Base-by-base conservation (phyloP, 1,139 yeast genomes). In the Hyphopichia fennica region DNA sequence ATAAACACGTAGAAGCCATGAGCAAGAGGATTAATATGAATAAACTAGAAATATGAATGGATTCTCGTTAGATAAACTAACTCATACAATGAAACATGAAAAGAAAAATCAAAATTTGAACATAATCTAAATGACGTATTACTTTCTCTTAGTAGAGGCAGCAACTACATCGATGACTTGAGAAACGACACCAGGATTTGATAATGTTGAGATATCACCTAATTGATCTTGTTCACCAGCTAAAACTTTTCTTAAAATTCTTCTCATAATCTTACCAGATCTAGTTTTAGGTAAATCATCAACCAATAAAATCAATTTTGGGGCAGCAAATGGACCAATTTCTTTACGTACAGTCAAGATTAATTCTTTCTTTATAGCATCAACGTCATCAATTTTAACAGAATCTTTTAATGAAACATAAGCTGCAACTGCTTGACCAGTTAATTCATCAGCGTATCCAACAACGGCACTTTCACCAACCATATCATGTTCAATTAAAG, bases 281-380 rank as follows among this genome's bases (percentile, higher is more conserved):
- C 93, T 79, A 8, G 93, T 85, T 75, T 85, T 85, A 59, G 93
- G 93, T 58, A 85, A 77, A 57, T 85, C 93, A 54, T 83, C 85
- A 44, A 85, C 88, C 45, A 85, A 66, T 45, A 84, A 71, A 52
- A 84, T 82, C 52, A 81, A 62, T 65, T 85, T 85, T 41, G 93
- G 93, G 30, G 93, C 88, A 27, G 93, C 93, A 63, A 85, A 85
- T 40, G 93, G 91, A 20, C 93, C 93, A 58, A 85, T 85, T 63
- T 84, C 91, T 60, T 82, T 83, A 60, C 93, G 73, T 31, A 85
- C 91, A 16, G 89, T 83, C 54, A 84, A 65, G 44, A 84, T 72
- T 59, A 85, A 72, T 61, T 83, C 90, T 60, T 82, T 84, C 62
- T 83, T 83, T 52, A 81, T 69, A n/a, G 75, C 75, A 35, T 72